A percentile compares a stretch with the other conserved stretches of the same genome.
Conservation (phyloP, 2,329 filamentous ascomycete genomes). For the Sodiomyces alkalinus region DNA sequence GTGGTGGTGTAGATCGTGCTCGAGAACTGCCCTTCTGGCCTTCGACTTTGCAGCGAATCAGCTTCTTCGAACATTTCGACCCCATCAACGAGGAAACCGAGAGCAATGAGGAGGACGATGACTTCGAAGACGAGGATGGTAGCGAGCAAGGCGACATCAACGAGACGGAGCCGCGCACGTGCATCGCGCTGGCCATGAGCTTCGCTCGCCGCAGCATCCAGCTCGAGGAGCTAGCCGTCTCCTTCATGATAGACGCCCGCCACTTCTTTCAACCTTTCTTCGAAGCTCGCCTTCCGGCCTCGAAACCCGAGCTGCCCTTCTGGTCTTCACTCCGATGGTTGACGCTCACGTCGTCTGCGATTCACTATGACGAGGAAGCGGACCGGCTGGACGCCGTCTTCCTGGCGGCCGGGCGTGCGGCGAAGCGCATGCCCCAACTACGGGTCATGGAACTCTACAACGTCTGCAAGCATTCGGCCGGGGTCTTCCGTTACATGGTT, state of each 20-base stretch:
- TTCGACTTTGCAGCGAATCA: conserved; percentile 7
- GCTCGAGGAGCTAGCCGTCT: conserved; percentile 8
- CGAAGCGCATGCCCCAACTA: conserved; percentile 12
- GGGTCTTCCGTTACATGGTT: conserved; percentile 12
- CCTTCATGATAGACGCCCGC: conserved; percentile 7
- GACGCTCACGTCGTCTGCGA: conserved; percentile 11
- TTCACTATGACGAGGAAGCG: conserved; percentile 7
- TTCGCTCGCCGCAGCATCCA: conserved; percentile 6
- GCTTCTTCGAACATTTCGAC: conserved; percentile 11
- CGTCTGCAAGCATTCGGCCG: conserved; percentile 10
- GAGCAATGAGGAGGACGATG: not conserved
- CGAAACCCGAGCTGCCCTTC: conserved; percentile 3
- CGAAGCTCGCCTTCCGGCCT: conserved; percentile 5
- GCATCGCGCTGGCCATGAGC: conserved; percentile 7
- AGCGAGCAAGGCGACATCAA: not conserved
- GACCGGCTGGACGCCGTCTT: conserved; percentile 11
- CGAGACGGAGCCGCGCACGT: conserved; percentile 2
- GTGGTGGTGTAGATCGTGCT: conserved; percentile 8
- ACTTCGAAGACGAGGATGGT: conserved; percentile 1
- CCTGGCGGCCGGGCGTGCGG: conserved; percentile 8
- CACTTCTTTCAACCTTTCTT: conserved; percentile 11
- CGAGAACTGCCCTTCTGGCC: conserved; percentile 10
- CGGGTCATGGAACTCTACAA: conserved; percentile 13
- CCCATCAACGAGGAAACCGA: not conserved
- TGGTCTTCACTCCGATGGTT: conserved; percentile 12